Conservation (phyloP, 1,284 basidiomycete genomes). For the Binderoboletus segoi region DNA sequence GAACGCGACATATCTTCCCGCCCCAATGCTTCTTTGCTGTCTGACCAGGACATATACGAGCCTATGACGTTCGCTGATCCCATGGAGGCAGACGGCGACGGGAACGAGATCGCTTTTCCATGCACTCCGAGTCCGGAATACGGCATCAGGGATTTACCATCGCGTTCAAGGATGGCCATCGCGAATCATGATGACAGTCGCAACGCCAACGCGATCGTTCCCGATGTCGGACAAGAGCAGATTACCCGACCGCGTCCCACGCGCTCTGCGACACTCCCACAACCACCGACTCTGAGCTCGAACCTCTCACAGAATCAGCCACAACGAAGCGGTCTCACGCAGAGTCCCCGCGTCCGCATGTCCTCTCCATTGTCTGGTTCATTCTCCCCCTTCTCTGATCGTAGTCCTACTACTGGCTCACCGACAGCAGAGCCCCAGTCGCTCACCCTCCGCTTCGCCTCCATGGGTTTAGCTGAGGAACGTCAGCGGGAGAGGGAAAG, state of each 20-base stretch:
- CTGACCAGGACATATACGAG: slow-evolving; percentile 21
- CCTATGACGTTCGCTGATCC: slow-evolving; percentile 35
- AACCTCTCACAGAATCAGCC: slow-evolving; percentile 5
- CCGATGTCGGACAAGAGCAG: slow-evolving; percentile 5
- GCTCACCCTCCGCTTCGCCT: slow-evolving; percentile 33
- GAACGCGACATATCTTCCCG: slow-evolving; percentile 17
- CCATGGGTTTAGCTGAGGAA: slow-evolving; percentile 28
- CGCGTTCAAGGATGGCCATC: slow-evolving; percentile 26
- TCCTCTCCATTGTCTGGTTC: slow-evolving; percentile 14
- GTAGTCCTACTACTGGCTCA: slow-evolving; percentile 2
- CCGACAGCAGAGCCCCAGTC: slow-evolving; percentile 24
- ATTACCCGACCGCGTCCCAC: slow-evolving; percentile 7
- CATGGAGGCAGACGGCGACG: slow-evolving; percentile 9
- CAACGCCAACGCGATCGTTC: neutral
- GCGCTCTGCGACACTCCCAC: slow-evolving; percentile 31
- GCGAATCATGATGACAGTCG: slow-evolving; percentile 14
- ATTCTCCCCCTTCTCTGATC: slow-evolving; percentile 13
- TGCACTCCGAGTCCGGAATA: slow-evolving; percentile 23
- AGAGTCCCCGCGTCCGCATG: slow-evolving; percentile 11
- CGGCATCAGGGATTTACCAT: slow-evolving; percentile 33
- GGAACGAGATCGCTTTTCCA: neutral
- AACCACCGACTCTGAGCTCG: slow-evolving; percentile 10
- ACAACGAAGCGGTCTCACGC: slow-evolving; percentile 1
- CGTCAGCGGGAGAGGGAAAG: slow-evolving; percentile 15
- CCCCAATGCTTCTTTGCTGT: slow-evolving; percentile 14